Conservation (phyloP, 1,284 basidiomycete species). For the Porogramme epimiltina region DNA sequence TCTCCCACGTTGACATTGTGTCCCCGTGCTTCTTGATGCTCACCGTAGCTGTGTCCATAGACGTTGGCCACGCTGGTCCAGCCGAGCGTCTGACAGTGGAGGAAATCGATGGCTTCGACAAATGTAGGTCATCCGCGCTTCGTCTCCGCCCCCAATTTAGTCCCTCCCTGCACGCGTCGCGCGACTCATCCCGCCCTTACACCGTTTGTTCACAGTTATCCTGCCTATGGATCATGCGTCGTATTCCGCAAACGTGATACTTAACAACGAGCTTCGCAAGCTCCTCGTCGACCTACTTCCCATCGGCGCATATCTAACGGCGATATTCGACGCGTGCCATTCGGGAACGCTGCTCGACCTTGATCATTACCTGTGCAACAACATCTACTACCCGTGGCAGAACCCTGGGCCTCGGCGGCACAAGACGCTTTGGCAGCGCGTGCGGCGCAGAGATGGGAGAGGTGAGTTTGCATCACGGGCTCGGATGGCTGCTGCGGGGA, state of each 20-base stretch:
- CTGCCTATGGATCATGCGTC: conserved; percentile 24
- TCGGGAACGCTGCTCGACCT: conserved; percentile 48
- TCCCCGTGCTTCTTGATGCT: too few relatives aligned
- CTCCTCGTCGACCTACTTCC: conserved; percentile 43
- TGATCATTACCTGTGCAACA: conserved; percentile 46
- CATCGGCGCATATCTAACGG: conserved; percentile 40
- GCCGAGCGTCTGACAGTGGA: conserved; percentile 5
- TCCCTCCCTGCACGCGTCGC: conserved; percentile 26
- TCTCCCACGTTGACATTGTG: too few relatives aligned
- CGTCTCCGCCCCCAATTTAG: not conserved
- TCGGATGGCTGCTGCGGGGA: not conserved
- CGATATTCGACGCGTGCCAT: conserved; percentile 52
- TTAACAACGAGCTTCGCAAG: conserved; percentile 43
- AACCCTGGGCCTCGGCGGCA: conserved; percentile 38
- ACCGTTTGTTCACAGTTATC: conserved; percentile 5
- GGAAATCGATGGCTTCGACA: conserved; percentile 30
- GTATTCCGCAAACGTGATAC: conserved; percentile 18
- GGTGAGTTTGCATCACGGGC: conserved; percentile 1
- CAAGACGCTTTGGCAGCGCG: conserved; percentile 11
- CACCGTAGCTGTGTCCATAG: conserved; percentile 1
- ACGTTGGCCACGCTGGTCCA: conserved; percentile 19
- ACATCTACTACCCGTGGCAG: conserved; percentile 47
- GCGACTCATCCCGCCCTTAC: too few relatives aligned
- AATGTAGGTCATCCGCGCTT: conserved; percentile 32
- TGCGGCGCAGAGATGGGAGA: conserved; percentile 8